Percentiles rank a stretch among this genome's conserved stretches.
Evolutionary conservation across 2,329 filamentous ascomycete species (phyloP).

Genomic region (Chalaropsis thielavioides): DNA sequence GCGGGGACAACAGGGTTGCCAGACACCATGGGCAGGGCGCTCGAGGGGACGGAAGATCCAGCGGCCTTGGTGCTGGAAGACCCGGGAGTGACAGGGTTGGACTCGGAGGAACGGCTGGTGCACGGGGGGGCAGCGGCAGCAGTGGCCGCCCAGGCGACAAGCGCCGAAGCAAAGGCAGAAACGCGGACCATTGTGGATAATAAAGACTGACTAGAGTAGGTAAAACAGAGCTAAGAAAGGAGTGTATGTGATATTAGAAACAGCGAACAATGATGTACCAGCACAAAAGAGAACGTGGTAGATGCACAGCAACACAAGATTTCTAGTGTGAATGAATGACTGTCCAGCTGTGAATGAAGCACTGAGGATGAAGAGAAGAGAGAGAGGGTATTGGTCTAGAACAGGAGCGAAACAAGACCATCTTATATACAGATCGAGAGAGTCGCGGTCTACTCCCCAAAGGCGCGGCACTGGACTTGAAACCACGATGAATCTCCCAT

Average conservation of each 20-base stretch:
- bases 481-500: neutral
- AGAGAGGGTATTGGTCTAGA: neutral
- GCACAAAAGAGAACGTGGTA: slow-evolving; percentile 1
- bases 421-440: slow-evolving; percentile 2
- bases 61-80: neutral
- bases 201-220: neutral
- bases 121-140: neutral
- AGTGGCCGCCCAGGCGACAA: neutral
- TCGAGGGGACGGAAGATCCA: too few relatives aligned
- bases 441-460: neutral
- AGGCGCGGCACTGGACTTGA: neutral
- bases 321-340: slow-evolving; percentile 1
- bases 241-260: neutral
- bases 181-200: neutral
- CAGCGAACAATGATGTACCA: slow-evolving; percentile 5
- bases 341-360: neutral
- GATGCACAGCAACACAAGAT: neutral
- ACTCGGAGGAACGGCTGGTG: neutral
- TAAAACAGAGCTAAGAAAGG: neutral
- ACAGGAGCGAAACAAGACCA: neutral
- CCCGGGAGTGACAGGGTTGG: neutral
- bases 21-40: too few relatives aligned
- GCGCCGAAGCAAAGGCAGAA: neutral
- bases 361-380: neutral
- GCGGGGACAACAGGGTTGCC: too few relatives aligned